These are phyloP conservation scores for Chrysanthemum makinoi DNA, from an alignment of 129 eudicot genomes.

Conservation along the genomic window DNA sequence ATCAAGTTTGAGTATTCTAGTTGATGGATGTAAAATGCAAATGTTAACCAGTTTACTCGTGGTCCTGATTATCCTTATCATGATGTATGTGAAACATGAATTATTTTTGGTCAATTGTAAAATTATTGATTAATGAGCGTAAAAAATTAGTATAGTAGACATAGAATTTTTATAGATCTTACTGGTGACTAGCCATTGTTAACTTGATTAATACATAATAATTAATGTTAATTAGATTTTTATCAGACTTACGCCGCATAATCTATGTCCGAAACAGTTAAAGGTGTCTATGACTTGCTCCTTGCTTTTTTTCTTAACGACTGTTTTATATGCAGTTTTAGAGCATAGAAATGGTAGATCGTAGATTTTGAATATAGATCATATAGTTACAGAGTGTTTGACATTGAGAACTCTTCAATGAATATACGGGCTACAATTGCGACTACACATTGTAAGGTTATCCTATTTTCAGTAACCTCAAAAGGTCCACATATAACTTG, in stretches of 20 bases:
- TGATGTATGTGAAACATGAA: neutral
- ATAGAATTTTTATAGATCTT: neutral
- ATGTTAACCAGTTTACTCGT: slow-evolving; percentile 62
- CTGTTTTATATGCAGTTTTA: slow-evolving; percentile 16
- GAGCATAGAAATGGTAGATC: slow-evolving; percentile 74
- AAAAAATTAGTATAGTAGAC: neutral
- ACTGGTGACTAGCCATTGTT: slow-evolving; percentile 4
- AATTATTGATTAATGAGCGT: neutral
- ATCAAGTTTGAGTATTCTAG: slow-evolving; percentile 65
- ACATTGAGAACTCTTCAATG: slow-evolving; percentile 96
- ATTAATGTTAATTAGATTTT: too few species aligned
- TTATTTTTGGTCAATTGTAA: neutral
- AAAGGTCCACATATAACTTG: neutral
- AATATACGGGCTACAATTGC: slow-evolving; percentile 95
- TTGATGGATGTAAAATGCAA: slow-evolving; percentile 94
- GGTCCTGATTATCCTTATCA: too few species aligned
- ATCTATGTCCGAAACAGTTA: too few species aligned
- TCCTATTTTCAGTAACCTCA: slow-evolving; percentile 11
- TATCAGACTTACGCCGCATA: too few species aligned
- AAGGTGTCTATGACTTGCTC: neutral
- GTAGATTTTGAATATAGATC: slow-evolving; percentile 97
- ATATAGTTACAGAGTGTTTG: slow-evolving; percentile 90
- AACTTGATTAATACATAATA: neutral
- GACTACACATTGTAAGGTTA: slow-evolving; percentile 81
- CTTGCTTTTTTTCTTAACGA: slow-evolving; percentile 5